A percentile compares a stretch with the other conserved stretches of the same genome.
Evolutionary conservation across 1,284 basidiomycete species (phyloP).

Genomic region (Fomitopsis schrenkii): DNA sequence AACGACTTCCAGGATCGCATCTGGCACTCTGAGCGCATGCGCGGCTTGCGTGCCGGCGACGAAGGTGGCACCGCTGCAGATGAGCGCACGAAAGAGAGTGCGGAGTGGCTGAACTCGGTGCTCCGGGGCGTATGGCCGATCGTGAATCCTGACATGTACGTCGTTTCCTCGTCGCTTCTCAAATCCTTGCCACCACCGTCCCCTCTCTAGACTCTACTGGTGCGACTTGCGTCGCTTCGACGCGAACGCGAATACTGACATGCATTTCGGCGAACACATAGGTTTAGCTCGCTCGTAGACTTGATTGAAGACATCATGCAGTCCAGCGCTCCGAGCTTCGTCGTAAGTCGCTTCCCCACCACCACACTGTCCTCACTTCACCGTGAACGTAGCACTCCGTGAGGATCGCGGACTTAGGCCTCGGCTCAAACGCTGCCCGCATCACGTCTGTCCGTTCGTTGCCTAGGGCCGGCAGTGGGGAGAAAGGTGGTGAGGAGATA

Average conservation of each 20-base stretch:
- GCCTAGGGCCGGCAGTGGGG: conserved; percentile 20
- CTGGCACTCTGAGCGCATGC: conserved; percentile 34
- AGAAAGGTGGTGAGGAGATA: conserved; percentile 6
- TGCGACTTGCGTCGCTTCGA: not conserved
- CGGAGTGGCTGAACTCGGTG: conserved; percentile 36
- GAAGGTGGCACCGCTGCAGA: conserved; percentile 28
- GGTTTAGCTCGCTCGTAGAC: conserved; percentile 31
- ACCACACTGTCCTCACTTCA: not conserved
- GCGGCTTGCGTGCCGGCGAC: conserved; percentile 30
- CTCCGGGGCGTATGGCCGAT: conserved; percentile 35
- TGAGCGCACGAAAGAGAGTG: conserved; percentile 33
- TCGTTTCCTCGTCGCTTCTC: not conserved
- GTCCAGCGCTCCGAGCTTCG: conserved; percentile 32
- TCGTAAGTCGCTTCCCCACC: conserved; percentile 21
- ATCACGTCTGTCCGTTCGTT: conserved; percentile 34
- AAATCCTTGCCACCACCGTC: not conserved
- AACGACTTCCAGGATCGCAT: conserved; percentile 31
- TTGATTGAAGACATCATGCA: conserved; percentile 42
- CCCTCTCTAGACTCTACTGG: not conserved
- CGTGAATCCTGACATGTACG: conserved; percentile 33
- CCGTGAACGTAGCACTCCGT: conserved; percentile 28
- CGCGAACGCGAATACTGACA: not conserved
- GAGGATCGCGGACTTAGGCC: conserved; percentile 31
- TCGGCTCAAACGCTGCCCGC: conserved; percentile 32
- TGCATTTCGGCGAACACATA: conserved; percentile 1